Percentiles rank a stretch among this genome's conserved stretches.
Evolutionary conservation across 306 rosid species (phyloP).

Genomic region (Cucurbita argyrosperma): DNA sequence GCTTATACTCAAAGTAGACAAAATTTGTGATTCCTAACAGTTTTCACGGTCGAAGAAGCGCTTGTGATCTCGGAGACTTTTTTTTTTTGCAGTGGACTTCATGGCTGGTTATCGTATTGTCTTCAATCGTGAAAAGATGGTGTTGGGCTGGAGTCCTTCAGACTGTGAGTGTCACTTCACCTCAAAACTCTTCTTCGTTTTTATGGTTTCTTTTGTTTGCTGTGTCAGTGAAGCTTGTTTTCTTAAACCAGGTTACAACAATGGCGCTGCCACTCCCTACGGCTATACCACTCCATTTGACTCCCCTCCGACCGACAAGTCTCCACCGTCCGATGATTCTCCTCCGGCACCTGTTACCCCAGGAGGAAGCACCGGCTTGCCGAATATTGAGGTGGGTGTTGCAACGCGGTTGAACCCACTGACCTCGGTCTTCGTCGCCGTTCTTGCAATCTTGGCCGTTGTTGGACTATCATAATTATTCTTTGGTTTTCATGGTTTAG

Average conservation of each 20-base stretch:
- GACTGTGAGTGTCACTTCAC: constrained; percentile 39
- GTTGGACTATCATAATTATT: constrained; percentile 12
- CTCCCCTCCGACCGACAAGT: constrained; percentile 16
- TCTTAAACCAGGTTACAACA: not conserved
- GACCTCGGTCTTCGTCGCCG: constrained; percentile 8
- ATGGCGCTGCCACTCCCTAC: not conserved
- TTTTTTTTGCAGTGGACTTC: constrained; percentile 59
- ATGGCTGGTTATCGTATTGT: constrained; percentile 74
- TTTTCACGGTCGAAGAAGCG: not conserved
- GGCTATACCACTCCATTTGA: constrained; percentile 27
- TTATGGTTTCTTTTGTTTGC: not conserved
- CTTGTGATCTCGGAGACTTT: not conserved
- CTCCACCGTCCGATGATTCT: not conserved
- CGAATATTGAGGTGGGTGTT: not conserved
- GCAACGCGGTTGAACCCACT: constrained; percentile 28
- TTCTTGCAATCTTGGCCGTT: constrained; percentile 27
- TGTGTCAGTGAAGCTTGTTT: not conserved
- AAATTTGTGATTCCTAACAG: too few species aligned
- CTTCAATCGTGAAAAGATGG: constrained; percentile 64
- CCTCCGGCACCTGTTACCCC: not conserved
- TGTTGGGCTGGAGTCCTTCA: constrained; percentile 60
- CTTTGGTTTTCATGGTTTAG: not conserved
- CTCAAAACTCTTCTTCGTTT: not conserved
- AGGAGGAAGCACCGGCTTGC: not conserved
- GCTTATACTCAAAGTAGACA: too few species aligned